Percentiles rank a stretch among this genome's conserved stretches.
phyloP scores from a whole-genome alignment of 805 yeast species.

The Debaryomyces tyrocola region DNA sequence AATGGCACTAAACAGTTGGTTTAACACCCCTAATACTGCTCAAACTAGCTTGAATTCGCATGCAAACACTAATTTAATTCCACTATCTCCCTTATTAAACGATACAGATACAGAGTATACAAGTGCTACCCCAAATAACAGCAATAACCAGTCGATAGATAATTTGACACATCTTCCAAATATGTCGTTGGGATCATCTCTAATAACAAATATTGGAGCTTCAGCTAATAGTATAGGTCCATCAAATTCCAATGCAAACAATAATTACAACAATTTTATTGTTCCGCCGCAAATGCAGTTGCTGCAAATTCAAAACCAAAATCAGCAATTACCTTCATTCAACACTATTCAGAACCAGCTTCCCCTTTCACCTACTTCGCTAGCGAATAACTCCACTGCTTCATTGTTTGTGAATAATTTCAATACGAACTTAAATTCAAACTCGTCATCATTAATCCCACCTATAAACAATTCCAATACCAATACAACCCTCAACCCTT shows the following conservation, averaged over 20 bases:
- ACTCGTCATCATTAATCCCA: slow-evolving; percentile 11
- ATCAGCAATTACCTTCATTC: slow-evolving; percentile 36
- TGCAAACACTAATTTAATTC: slow-evolving; percentile 21
- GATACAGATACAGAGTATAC: slow-evolving; percentile 22
- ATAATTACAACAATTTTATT: slow-evolving; percentile 7
- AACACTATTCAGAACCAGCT: slow-evolving; percentile 34
- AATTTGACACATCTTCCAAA: slow-evolving; percentile 16
- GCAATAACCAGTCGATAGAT: slow-evolving; percentile 6
- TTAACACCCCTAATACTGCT: slow-evolving; percentile 5
- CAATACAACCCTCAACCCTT: slow-evolving; percentile 25
- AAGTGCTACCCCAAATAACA: not conserved
- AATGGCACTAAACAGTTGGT: slow-evolving; percentile 10
- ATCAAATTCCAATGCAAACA: not conserved
- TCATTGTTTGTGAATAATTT: slow-evolving; percentile 4
- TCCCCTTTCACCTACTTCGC: slow-evolving; percentile 24
- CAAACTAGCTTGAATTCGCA: slow-evolving; percentile 1
- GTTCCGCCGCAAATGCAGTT: slow-evolving; percentile 18
- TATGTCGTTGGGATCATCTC: slow-evolving; percentile 5
- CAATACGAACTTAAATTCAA: not conserved
- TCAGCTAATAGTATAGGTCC: not conserved
- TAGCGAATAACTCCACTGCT: slow-evolving; percentile 6
- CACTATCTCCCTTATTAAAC: slow-evolving; percentile 29
- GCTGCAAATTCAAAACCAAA: slow-evolving; percentile 26
- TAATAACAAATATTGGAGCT: not conserved
- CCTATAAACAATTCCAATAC: slow-evolving; percentile 11